Conservation (phyloP, 148 eudicot species). For the Hydrangea macrophylla region DNA sequence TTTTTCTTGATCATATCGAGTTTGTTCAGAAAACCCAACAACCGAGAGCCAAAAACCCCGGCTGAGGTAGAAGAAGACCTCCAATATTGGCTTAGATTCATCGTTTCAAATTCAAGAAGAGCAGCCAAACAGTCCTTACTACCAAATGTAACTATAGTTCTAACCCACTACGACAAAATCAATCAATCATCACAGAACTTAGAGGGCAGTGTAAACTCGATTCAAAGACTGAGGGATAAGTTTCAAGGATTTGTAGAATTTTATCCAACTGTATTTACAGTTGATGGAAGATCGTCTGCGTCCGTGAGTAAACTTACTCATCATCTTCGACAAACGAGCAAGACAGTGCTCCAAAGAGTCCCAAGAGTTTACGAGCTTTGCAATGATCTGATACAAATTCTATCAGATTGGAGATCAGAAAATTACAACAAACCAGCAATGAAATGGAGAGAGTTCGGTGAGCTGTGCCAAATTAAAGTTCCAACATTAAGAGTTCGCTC, state of each 20-base stretch:
- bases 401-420: slow-evolving; percentile 75
- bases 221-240: slow-evolving; percentile 64
- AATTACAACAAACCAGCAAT: slow-evolving; percentile 68
- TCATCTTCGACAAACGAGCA: slow-evolving; percentile 65
- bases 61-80: slow-evolving; percentile 81
- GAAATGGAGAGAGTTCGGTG: slow-evolving; percentile 78
- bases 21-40: slow-evolving; percentile 58
- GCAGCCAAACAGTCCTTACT: slow-evolving; percentile 83
- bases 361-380: slow-evolving; percentile 84
- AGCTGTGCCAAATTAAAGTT: slow-evolving; percentile 72
- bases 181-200: slow-evolving; percentile 51
- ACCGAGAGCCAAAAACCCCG: slow-evolving; percentile 67
- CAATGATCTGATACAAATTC: slow-evolving; percentile 53
- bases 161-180: slow-evolving; percentile 78
- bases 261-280: slow-evolving; percentile 79
- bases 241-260: slow-evolving; percentile 67
- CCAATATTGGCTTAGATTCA: slow-evolving; percentile 86
- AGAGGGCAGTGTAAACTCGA: slow-evolving; percentile 41
- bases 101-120: slow-evolving; percentile 80
- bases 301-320: slow-evolving; percentile 72
- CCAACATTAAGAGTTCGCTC: slow-evolving; percentile 66
- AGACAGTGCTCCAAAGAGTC: slow-evolving; percentile 60
- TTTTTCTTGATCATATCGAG: slow-evolving; percentile 62
- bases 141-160: slow-evolving; percentile 74
- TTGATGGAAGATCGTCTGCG: slow-evolving; percentile 86